These are phyloP conservation scores for Cucurbita argyrosperma DNA, from an alignment of 306 rosid genomes.

Conservation along the genomic window DNA sequence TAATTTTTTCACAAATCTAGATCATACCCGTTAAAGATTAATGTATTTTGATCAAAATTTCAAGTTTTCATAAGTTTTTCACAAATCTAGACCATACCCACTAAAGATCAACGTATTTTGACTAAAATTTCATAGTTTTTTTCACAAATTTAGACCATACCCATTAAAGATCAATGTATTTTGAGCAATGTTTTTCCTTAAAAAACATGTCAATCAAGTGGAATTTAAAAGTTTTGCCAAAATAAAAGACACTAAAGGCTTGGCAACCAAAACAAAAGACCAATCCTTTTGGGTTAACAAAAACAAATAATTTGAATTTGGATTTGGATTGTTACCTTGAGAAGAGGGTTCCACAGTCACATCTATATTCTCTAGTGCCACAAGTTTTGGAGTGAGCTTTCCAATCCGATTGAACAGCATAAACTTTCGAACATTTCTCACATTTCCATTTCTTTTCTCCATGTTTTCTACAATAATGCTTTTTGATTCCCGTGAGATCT, in stretches of 20 bases:
- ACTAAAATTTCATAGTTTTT: background rate
- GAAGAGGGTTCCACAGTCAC: constrained; percentile 96
- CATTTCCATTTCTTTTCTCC: constrained; percentile 99
- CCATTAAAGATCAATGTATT: too few species aligned
- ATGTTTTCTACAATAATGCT: constrained; percentile 84
- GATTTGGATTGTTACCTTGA: constrained; percentile 48
- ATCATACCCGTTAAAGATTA: too few species aligned
- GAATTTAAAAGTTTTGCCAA: background rate
- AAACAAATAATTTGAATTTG: background rate
- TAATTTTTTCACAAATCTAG: background rate
- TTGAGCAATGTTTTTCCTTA: too few species aligned
- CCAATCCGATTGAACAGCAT: constrained; percentile 98
- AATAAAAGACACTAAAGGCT: background rate
- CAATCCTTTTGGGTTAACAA: background rate
- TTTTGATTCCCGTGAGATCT: constrained; percentile 91
- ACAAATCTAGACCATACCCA: background rate
- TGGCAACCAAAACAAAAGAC: background rate
- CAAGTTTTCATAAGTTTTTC: background rate
- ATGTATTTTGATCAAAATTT: background rate
- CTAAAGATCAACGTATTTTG: background rate
- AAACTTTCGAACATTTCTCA: constrained; percentile 81
- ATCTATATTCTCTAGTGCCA: constrained; percentile 92
- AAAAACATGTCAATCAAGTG: background rate
- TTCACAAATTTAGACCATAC: too few species aligned
- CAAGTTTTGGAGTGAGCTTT: constrained; percentile 95